These are phyloP conservation scores for Aspergillus amoenus DNA, from an alignment of 2,329 filamentous ascomycete genomes.

Conservation along the genomic window DNA sequence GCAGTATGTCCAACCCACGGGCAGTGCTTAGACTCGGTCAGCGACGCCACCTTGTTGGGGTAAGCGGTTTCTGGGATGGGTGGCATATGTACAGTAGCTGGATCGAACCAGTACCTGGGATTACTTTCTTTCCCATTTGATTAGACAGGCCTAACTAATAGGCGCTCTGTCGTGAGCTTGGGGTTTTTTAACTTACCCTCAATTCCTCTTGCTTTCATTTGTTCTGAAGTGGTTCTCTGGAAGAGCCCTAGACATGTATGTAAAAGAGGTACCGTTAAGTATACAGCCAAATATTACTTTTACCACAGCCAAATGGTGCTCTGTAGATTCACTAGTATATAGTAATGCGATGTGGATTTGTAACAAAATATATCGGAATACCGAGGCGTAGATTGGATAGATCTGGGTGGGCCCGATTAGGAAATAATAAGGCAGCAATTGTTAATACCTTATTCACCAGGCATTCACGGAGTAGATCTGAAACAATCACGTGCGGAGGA, in stretches of 20 bases:
- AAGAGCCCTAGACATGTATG: background rate
- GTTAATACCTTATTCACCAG: background rate
- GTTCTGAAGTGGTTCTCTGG: background rate
- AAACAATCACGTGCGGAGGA: background rate
- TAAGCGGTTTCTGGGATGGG: constrained; percentile 10
- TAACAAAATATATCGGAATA: background rate
- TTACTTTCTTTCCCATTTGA: background rate
- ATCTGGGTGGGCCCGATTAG: no score
- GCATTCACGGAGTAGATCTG: background rate
- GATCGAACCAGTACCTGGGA: background rate
- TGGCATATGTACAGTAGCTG: constrained; percentile 4
- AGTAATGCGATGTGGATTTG: background rate
- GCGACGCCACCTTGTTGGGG: no score
- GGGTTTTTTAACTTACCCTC: background rate
- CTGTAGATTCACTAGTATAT: background rate
- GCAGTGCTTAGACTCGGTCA: background rate
- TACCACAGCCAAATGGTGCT: background rate
- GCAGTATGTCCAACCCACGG: constrained; percentile 18
- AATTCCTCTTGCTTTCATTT: background rate
- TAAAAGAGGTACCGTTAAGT: background rate
- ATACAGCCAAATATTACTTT: background rate
- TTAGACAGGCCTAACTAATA: constrained; percentile 1
- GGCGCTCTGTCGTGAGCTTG: background rate
- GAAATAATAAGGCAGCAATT: background rate
- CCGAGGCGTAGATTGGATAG: no score